phyloP scores from a whole-genome alignment of 225 moss, liverwort and hornwort species.

The Physcomitrellopsis africana region DNA sequence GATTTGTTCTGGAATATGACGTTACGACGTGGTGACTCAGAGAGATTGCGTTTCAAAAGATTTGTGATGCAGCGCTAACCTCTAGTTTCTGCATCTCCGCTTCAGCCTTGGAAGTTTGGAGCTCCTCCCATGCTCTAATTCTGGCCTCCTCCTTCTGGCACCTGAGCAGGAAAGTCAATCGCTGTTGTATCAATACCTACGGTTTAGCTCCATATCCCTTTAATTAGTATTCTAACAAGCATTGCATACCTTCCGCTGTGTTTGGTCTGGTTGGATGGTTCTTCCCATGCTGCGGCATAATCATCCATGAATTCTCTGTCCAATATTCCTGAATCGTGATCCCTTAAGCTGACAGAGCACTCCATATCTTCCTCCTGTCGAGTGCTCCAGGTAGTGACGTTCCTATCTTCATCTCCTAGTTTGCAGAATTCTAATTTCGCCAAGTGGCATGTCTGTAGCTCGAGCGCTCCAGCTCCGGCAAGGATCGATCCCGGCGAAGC shows the following conservation, averaged over 20 bases:
- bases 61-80: constrained; percentile 23
- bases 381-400: constrained; percentile 31
- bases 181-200: background rate
- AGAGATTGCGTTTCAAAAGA: background rate
- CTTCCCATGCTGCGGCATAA: constrained; percentile 25
- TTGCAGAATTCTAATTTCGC: constrained; percentile 45
- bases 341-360: constrained; percentile 35
- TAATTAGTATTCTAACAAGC: background rate
- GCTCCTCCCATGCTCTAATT: constrained; percentile 45
- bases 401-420: constrained; percentile 31
- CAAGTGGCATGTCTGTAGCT: constrained; percentile 50
- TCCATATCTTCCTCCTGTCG: constrained; percentile 45
- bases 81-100: constrained; percentile 40
- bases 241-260: constrained; percentile 25
- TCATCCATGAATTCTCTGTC: constrained; percentile 36
- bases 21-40: background rate
- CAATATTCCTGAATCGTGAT: constrained; percentile 34
- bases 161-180: constrained; percentile 28
- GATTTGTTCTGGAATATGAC: background rate
- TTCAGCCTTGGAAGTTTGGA: constrained; percentile 41
- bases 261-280: constrained; percentile 6
- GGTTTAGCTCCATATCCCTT: background rate
- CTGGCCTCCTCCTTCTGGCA: constrained; percentile 27
- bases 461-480: constrained; percentile 38
- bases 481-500: constrained; percentile 31